Evolutionary conservation across 257 asterid genomes (phyloP), one percentile per base, ranked within the genome.

Genomic region (Fraxinus cuspidata): DNA sequence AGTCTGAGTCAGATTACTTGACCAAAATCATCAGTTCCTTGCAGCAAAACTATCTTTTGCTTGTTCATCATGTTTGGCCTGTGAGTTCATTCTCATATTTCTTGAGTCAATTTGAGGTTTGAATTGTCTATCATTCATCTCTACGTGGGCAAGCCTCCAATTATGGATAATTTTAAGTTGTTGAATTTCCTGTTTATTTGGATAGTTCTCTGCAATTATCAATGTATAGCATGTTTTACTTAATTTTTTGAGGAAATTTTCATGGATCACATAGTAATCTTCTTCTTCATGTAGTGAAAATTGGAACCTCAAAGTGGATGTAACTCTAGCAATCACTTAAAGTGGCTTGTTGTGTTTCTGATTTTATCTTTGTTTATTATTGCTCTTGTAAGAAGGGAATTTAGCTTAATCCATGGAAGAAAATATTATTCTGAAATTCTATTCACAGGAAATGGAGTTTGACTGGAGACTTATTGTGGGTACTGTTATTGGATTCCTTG

Each of bases 401-500:
- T 15, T 47, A 4, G 18, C 7, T 10, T 44, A 44, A 44, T 44
- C 51, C 16, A 13, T 47, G 25, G 27, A 53, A 16, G 64, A 53
- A 53, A 58, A 58, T n/a, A n/a, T 23, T n/a, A 8, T 58, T 58
- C 28, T n/a, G 28, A 21, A n/a, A 58, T 58, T 15, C 28, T 21
- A 58, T n/a, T 58, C 74, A 66, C 82, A 89, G 93, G 88, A 87
- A 15, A 74, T 87, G 83, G 85, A 83, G 75, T 89, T 87, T 74
- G 89, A 88, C 10, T 89, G 93, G 93, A 86, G 86, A 70, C 77
- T 86, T 70, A 80, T 83, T 68, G 29, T 83, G 65, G 91, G 90
- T 18, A 75, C 89, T 47, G 83, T 87, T 74, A 81, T 87, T 83
- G 93, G 91, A 80, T 89, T 89, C 89, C 74, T 89, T 71, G 93